These are phyloP conservation scores for Shiraia sp. DNA, from an alignment of 2,329 filamentous ascomycete species.

Conservation along the genomic window DNA sequence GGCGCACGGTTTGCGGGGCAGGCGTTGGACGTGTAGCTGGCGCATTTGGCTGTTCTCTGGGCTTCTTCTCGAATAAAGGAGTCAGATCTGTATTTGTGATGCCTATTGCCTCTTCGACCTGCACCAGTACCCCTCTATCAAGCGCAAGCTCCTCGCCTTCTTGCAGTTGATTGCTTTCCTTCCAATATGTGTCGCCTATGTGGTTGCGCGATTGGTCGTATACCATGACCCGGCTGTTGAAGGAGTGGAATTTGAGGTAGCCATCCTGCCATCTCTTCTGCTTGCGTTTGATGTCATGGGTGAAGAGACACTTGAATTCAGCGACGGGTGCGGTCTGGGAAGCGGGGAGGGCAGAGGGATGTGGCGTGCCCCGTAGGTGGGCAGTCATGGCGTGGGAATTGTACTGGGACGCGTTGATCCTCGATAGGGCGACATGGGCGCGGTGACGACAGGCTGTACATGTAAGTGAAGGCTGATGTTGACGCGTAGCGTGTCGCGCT, in stretches of 20 bases:
- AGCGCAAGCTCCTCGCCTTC: constrained; percentile 83
- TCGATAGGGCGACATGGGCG: constrained; percentile 6
- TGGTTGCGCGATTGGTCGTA: constrained; percentile 81
- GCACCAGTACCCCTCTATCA: constrained; percentile 76
- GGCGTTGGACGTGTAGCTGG: constrained; percentile 22
- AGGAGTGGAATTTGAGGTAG: constrained; percentile 81
- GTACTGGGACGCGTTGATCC: constrained; percentile 12
- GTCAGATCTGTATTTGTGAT: constrained; percentile 77
- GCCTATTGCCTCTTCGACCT: constrained; percentile 77
- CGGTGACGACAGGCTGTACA: constrained; percentile 2
- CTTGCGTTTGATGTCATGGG: constrained; percentile 81
- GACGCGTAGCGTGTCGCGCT: too few relatives aligned
- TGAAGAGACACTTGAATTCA: constrained; percentile 85
- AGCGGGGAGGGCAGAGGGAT: constrained; percentile 45
- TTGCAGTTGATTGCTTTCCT: constrained; percentile 66
- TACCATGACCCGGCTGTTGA: constrained; percentile 90
- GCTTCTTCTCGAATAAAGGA: constrained; percentile 71
- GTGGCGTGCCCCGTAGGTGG: constrained; percentile 24
- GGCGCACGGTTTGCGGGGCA: constrained; percentile 16
- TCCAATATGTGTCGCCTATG: constrained; percentile 84
- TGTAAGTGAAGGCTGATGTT: constrained; percentile 14
- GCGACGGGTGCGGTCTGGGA: constrained; percentile 72
- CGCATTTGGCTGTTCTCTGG: constrained; percentile 54
- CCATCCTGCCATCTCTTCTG: constrained; percentile 95
- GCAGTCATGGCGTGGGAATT: constrained; percentile 29